A percentile compares a stretch with the other conserved stretches of the same genome.
These are phyloP conservation scores for Mycena sanguinolenta DNA, from an alignment of 768 basidiomycete species.

Conservation along the genomic window DNA sequence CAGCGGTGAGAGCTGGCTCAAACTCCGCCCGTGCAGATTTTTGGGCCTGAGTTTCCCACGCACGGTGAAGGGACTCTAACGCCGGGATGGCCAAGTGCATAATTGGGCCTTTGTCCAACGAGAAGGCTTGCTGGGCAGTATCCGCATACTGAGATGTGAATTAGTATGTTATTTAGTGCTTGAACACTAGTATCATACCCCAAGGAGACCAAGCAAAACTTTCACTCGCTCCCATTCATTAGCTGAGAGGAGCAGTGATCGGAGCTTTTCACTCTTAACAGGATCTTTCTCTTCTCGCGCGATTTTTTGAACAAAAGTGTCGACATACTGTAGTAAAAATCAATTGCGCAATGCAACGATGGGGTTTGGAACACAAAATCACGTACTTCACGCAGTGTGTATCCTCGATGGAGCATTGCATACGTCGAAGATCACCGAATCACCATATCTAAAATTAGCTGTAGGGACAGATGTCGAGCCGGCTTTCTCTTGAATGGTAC, in stretches of 20 bases:
- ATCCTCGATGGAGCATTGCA: constrained; percentile 42
- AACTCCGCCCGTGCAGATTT: constrained; percentile 40
- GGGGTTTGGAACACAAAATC: neutral
- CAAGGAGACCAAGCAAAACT: constrained; percentile 36
- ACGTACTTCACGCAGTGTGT: constrained; percentile 21
- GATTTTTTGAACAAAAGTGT: constrained; percentile 43
- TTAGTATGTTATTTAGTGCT: neutral
- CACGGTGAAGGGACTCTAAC: constrained; percentile 46
- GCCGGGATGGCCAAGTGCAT: constrained; percentile 48
- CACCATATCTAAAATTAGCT: constrained; percentile 42
- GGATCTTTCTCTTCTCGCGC: constrained; percentile 40
- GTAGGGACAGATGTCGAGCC: too few species aligned
- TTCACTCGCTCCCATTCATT: constrained; percentile 43
- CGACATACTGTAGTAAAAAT: constrained; percentile 38
- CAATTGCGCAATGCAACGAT: neutral
- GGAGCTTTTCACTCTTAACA: constrained; percentile 40
- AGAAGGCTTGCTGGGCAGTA: constrained; percentile 51
- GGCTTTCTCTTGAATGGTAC: too few species aligned
- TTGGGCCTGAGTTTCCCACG: constrained; percentile 37
- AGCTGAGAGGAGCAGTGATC: constrained; percentile 31
- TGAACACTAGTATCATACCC: constrained; percentile 32
- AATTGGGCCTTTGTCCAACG: constrained; percentile 41
- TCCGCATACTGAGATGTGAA: constrained; percentile 42
- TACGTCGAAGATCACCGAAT: constrained; percentile 51
- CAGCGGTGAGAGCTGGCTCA: constrained; percentile 41